Percentiles rank a stretch among this genome's conserved stretches.
These are phyloP conservation scores for Xylaria sp. DNA, from an alignment of 2,329 filamentous ascomycete species.

Conservation along the genomic window DNA sequence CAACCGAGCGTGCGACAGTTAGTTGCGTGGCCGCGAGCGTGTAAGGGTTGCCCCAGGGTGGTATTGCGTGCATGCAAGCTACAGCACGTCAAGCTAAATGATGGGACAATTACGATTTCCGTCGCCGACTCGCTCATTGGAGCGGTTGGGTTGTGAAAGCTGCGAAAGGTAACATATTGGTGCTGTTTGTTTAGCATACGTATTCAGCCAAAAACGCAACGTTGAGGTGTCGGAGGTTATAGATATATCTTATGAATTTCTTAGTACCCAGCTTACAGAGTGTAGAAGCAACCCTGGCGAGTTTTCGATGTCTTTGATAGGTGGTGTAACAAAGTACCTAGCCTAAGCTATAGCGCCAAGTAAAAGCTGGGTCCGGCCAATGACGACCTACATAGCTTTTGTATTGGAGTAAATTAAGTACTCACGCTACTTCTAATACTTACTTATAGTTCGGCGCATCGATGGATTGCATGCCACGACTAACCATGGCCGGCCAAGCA, in stretches of 20 bases:
- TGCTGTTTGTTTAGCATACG: constrained; percentile 13
- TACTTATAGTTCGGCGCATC: neutral
- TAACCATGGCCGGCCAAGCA: neutral
- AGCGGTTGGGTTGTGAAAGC: constrained; percentile 16
- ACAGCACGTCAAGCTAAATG: constrained; percentile 6
- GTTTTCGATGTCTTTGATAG: neutral
- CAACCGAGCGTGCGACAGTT: neutral
- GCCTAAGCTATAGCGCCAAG: neutral
- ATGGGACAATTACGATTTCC: constrained; percentile 8
- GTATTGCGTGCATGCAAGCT: constrained; percentile 21
- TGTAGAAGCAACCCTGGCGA: neutral
- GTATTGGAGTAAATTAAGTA: neutral
- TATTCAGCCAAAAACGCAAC: constrained; percentile 27
- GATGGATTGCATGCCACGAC: neutral
- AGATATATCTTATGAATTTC: neutral
- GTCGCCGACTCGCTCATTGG: constrained; percentile 15
- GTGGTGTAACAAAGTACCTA: constrained; percentile 3
- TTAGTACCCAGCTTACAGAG: neutral
- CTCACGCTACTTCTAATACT: neutral
- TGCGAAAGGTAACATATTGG: neutral
- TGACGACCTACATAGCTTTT: constrained; percentile 14
- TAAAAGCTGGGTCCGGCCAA: neutral
- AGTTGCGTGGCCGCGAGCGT: constrained; percentile 1
- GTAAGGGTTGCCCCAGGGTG: neutral
- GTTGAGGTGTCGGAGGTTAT: constrained; percentile 7